Conservation (phyloP, 2,329 filamentous ascomycete genomes). For the Pseudogymnoascus sp. region DNA sequence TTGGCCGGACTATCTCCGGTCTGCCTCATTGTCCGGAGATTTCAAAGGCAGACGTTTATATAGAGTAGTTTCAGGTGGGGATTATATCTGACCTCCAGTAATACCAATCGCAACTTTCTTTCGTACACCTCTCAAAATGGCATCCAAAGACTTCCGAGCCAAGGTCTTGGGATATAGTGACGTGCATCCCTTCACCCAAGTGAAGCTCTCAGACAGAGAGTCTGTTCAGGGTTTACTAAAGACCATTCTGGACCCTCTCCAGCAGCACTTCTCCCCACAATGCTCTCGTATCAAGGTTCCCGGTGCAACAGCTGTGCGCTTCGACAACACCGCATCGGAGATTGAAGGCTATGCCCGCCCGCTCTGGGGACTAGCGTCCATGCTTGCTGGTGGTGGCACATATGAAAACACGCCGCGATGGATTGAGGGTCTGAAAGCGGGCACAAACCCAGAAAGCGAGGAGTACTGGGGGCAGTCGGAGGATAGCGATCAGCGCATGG, state of each 20-base stretch:
- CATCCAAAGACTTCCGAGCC: not conserved
- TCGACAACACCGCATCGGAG: conserved; percentile 69
- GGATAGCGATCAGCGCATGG: conserved; percentile 75
- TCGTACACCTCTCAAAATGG: not conserved
- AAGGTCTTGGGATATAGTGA: conserved; percentile 40
- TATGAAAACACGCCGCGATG: conserved; percentile 58
- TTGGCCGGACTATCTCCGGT: not conserved
- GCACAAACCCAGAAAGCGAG: conserved; percentile 58
- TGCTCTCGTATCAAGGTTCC: conserved; percentile 58
- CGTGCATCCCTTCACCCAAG: conserved; percentile 47
- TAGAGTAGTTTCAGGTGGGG: not conserved
- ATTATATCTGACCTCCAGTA: not conserved
- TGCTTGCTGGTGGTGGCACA: conserved; percentile 59
- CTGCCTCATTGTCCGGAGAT: not conserved
- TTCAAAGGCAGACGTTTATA: not conserved
- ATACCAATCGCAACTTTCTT: not conserved
- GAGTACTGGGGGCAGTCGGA: conserved; percentile 73
- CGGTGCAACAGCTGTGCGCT: conserved; percentile 64
- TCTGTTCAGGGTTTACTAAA: conserved; percentile 54
- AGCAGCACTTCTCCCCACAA: conserved; percentile 61
- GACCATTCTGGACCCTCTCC: conserved; percentile 60
- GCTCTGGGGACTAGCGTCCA: conserved; percentile 64
- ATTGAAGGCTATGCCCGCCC: conserved; percentile 69
- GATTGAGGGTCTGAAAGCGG: conserved; percentile 61
- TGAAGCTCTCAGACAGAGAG: conserved; percentile 41